Evolutionary conservation across 805 yeast species (phyloP), one percentile per base, ranked within the genome.

Genomic region (Sungouiella blattae): DNA sequence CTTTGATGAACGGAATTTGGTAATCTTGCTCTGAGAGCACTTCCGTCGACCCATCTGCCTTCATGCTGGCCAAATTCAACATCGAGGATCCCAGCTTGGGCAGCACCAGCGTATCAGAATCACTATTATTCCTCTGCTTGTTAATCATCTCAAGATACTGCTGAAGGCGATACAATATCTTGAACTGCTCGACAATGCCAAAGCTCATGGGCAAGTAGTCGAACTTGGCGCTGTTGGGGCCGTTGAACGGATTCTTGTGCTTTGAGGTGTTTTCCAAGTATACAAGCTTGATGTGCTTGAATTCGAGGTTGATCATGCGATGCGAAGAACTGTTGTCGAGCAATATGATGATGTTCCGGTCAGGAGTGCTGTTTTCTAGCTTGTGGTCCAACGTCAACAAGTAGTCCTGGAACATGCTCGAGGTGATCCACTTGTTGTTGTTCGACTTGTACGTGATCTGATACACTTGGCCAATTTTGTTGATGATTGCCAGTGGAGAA

Each of bases 271-370:
- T 65, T 33, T 65, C 67, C 46, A 67, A 41, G 36, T 61, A 67
- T 13, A 63, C 54, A 14, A 67, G 47, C 30, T 52, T 49, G 20
- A 67, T 58, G 37, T 63, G 59, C 23, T 50, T 52, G 44, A 67
- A 65, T 35, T 60, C 62, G 28, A 67, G 47, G 40, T 67, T 66
- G 48, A 45, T 67, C 6, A 78, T 73, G 34, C 84, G 61, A 51
- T 80, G 86, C 0, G 82, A 71, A 6, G 80, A 73, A 14, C 81
- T 71, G 53, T 80, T 83, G 54, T 79, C 84, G 11, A 80, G 52
- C 2, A 79, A 56, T 5, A 80, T 67, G 41, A 77, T 59, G 32
- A 80, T 76, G 38, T 75, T 75, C 35, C 83, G 58, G 9, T 42
- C 35, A 1, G 64, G 63, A 16, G 67, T 59, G 11, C 62, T 61